Evolutionary conservation across 345 rosid genomes (phyloP).

Genomic region (Populus euphratica): DNA sequence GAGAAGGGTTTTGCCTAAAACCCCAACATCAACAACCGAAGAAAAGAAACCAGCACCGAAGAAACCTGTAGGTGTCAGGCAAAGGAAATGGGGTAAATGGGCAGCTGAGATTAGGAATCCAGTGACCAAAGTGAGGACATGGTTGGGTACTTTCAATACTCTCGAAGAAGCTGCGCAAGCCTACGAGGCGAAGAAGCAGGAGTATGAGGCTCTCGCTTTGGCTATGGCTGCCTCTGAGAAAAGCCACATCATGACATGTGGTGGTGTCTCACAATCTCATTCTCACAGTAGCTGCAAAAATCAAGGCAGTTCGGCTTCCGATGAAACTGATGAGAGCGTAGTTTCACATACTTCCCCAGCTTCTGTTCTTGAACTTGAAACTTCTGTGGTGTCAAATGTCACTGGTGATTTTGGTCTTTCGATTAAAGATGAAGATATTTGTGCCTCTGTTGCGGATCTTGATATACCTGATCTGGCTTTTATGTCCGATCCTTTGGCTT

Average conservation of each 20-base stretch:
- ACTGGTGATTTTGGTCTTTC: constrained; percentile 15
- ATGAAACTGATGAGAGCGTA: constrained; percentile 45
- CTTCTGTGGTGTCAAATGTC: constrained; percentile 28
- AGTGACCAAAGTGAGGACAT: constrained; percentile 43
- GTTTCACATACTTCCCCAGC: constrained; percentile 56
- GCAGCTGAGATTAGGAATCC: constrained; percentile 89
- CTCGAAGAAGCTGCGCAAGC: constrained; percentile 79
- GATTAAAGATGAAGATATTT: constrained; percentile 16
- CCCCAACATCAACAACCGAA: neutral
- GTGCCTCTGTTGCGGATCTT: constrained; percentile 26
- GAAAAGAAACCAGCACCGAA: neutral
- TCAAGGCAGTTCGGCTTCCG: constrained; percentile 20
- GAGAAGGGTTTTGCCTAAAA: constrained; percentile 23
- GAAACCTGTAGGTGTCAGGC: constrained; percentile 66
- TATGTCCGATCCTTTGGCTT: constrained; percentile 34
- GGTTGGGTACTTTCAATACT: constrained; percentile 79
- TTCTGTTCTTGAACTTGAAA: constrained; percentile 47
- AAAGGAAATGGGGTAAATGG: constrained; percentile 86
- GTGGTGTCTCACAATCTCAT: neutral
- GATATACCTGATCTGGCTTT: constrained; percentile 47
- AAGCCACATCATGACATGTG: constrained; percentile 17
- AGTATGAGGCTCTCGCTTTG: constrained; percentile 40
- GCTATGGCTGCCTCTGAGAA: constrained; percentile 32
- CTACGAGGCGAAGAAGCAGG: constrained; percentile 55
- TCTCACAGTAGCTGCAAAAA: constrained; percentile 9